phyloP scores from a whole-genome alignment of 768 basidiomycete genomes.

The Suillus sp. region DNA sequence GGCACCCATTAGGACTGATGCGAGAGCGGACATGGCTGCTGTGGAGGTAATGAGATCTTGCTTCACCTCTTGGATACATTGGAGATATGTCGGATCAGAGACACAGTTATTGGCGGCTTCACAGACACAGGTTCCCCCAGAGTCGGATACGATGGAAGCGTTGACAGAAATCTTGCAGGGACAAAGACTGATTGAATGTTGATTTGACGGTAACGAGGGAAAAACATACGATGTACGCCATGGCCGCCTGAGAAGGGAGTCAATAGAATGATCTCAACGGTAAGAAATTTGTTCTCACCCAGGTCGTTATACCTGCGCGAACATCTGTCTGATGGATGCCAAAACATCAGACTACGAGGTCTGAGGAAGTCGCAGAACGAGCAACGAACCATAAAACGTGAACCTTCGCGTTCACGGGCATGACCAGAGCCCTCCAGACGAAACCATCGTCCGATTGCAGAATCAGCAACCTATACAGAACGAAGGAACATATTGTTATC shows the following conservation, averaged over 20 bases:
- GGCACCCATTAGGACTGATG: slow-evolving; percentile 81
- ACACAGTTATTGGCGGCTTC: slow-evolving; percentile 56
- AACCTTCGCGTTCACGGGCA: slow-evolving; percentile 60
- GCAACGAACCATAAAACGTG: slow-evolving; percentile 55
- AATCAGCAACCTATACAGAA: slow-evolving; percentile 40
- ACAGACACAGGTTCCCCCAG: slow-evolving; percentile 84
- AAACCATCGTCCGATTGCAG: slow-evolving; percentile 64
- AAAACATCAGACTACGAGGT: slow-evolving; percentile 10
- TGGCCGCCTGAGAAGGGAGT: slow-evolving; percentile 1
- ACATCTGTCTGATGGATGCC: slow-evolving; percentile 60
- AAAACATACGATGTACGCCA: slow-evolving; percentile 9
- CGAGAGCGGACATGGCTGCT: slow-evolving; percentile 72
- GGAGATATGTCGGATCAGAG: slow-evolving; percentile 51
- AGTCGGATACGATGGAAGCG: slow-evolving; percentile 71
- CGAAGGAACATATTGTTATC: neutral
- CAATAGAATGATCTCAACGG: slow-evolving; percentile 16
- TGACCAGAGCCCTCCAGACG: slow-evolving; percentile 72
- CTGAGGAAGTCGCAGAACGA: neutral
- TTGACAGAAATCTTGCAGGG: slow-evolving; percentile 75
- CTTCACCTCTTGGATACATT: slow-evolving; percentile 62
- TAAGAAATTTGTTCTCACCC: slow-evolving; percentile 49
- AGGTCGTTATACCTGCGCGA: slow-evolving; percentile 79
- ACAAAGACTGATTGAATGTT: slow-evolving; percentile 9
- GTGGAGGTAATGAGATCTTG: slow-evolving; percentile 84
- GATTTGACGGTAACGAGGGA: neutral